Percentiles rank a stretch among this genome's conserved stretches.
These are phyloP conservation scores for Xylaria nigripes DNA, from an alignment of 495 filamentous ascomycete genomes.

Conservation along the genomic window DNA sequence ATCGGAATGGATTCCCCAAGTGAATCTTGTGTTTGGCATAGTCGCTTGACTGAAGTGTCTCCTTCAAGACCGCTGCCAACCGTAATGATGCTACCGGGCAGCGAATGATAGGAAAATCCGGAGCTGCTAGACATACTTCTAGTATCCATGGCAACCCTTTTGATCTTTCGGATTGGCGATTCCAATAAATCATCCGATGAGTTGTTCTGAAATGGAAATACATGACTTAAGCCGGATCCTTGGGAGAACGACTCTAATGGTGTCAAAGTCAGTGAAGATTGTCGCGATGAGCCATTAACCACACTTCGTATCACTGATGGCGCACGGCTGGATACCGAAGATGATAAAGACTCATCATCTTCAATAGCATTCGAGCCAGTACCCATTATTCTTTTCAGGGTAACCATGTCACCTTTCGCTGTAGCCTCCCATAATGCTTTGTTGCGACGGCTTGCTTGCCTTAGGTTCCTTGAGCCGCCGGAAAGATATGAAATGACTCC, in stretches of 20 bases:
- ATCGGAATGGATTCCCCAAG: conserved; percentile 83
- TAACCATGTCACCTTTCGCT: conserved; percentile 61
- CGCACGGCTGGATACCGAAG: conserved; percentile 31
- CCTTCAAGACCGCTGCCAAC: conserved; percentile 67
- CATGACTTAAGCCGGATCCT: conserved; percentile 66
- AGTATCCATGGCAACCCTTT: conserved; percentile 81
- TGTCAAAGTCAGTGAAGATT: conserved; percentile 38
- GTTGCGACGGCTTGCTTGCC: conserved; percentile 78
- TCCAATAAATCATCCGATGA: conserved; percentile 24
- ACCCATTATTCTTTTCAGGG: conserved; percentile 73
- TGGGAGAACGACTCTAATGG: conserved; percentile 40
- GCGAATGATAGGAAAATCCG: conserved; percentile 64
- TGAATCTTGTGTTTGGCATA: conserved; percentile 72
- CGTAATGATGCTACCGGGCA: conserved; percentile 68
- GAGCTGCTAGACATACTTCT: conserved; percentile 83
- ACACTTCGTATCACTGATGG: conserved; percentile 36
- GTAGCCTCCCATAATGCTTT: conserved; percentile 82
- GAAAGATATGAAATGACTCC: conserved; percentile 87
- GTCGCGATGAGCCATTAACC: conserved; percentile 36
- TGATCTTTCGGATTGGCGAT: conserved; percentile 48
- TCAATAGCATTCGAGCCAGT: conserved; percentile 39
- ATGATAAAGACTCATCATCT: conserved; percentile 28
- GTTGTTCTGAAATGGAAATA: conserved; percentile 77
- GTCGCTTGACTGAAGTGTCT: conserved; percentile 72
- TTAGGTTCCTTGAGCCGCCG: conserved; percentile 69